Percentiles rank a stretch among this genome's conserved stretches.
Conservation (phyloP, 1,284 basidiomycete genomes). For the Apiotrichum mycotoxinovorans region DNA sequence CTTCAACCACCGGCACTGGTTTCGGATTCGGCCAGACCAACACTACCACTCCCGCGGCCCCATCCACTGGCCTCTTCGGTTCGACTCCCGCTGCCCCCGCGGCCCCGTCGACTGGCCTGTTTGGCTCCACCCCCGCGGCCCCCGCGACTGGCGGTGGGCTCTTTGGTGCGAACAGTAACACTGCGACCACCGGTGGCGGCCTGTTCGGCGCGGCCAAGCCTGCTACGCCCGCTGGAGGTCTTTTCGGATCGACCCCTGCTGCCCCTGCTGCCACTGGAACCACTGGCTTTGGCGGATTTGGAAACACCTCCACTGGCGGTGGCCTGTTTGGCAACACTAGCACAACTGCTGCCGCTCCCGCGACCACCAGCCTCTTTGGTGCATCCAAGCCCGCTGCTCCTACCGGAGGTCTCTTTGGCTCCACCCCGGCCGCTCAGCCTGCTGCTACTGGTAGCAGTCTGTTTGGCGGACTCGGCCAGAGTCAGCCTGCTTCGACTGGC, state of each 20-base stretch:
- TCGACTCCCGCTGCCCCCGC: slow-evolving; percentile 26
- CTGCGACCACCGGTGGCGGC: slow-evolving; percentile 42
- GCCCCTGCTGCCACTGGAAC: slow-evolving; percentile 25
- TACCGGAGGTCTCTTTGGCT: slow-evolving; percentile 32
- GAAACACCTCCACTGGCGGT: slow-evolving; percentile 22
- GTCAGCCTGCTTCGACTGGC: slow-evolving; percentile 30
- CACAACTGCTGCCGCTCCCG: slow-evolving; percentile 7
- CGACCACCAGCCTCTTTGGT: slow-evolving; percentile 26
- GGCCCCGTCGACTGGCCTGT: slow-evolving; percentile 50
- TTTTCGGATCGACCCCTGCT: slow-evolving; percentile 44
- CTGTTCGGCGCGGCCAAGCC: slow-evolving; percentile 54
- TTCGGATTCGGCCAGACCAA: slow-evolving; percentile 22
- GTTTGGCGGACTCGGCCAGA: slow-evolving; percentile 49
- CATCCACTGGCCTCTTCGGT: slow-evolving; percentile 47
- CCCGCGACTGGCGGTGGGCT: slow-evolving; percentile 40
- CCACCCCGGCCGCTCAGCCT: slow-evolving; percentile 15
- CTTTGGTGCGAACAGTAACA: slow-evolving; percentile 50
- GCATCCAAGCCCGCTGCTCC: slow-evolving; percentile 12
- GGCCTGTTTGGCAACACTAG: slow-evolving; percentile 26
- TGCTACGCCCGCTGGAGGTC: slow-evolving; percentile 42
- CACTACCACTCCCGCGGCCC: slow-evolving; percentile 24
- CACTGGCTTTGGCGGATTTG: slow-evolving; percentile 29
- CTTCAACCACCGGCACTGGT: slow-evolving; percentile 24
- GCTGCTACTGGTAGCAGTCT: slow-evolving; percentile 41
- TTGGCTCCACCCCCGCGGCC: slow-evolving; percentile 46